Percentiles rank a stretch among this genome's conserved stretches.
phyloP scores from a whole-genome alignment of 257 asterid species.

The Solanum rostratum region DNA sequence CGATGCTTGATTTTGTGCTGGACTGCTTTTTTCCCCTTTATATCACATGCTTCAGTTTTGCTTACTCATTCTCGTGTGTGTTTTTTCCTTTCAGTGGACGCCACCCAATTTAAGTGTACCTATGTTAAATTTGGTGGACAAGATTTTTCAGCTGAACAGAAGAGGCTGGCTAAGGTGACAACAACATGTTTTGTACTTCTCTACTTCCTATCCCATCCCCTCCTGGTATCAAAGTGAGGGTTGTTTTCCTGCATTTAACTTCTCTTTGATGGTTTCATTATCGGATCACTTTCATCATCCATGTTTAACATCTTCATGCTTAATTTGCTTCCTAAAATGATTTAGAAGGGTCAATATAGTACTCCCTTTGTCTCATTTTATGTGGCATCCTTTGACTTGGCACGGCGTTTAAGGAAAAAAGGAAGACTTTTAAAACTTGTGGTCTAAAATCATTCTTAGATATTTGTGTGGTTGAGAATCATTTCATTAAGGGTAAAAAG shows the following conservation, averaged over 20 bases:
- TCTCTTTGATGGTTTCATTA: not conserved
- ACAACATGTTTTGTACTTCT: not conserved
- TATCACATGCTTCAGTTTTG: not conserved
- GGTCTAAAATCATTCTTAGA: too few relatives aligned
- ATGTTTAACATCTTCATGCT: not conserved
- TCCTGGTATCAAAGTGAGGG: not conserved
- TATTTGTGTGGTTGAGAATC: too few relatives aligned
- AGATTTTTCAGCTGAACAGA: constrained; percentile 85
- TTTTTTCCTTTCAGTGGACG: constrained; percentile 71
- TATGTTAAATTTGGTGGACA: constrained; percentile 85
- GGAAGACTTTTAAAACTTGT: too few relatives aligned
- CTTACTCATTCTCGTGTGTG: not conserved
- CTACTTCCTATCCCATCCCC: not conserved
- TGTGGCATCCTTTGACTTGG: too few relatives aligned
- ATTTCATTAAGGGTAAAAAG: too few relatives aligned
- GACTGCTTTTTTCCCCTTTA: not conserved
- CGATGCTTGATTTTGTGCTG: not conserved
- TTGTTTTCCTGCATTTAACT: not conserved
- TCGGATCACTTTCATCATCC: not conserved
- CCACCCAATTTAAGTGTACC: constrained; percentile 94
- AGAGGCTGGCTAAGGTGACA: constrained; percentile 98
- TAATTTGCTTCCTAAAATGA: constrained; percentile 5
- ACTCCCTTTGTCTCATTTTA: too few relatives aligned
- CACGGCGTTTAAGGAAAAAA: too few relatives aligned
- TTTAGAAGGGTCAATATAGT: not conserved